phyloP scores from a whole-genome alignment of 2,329 filamentous ascomycete genomes.

The Fusarium napiforme region DNA sequence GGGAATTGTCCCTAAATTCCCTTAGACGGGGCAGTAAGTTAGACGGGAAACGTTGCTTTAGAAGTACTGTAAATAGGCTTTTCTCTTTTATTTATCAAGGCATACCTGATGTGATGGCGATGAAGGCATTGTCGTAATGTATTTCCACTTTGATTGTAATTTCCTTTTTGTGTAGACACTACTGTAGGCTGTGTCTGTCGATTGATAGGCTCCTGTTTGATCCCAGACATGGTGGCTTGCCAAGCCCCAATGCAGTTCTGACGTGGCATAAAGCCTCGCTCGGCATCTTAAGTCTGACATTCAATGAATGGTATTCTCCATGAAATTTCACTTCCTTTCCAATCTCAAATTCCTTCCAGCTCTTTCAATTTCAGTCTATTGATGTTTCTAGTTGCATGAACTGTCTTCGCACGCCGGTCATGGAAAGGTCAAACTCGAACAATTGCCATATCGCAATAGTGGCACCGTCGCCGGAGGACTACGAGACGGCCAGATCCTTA shows the following conservation, averaged over 20 bases:
- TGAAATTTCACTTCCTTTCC: accelerated
- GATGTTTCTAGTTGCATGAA: too few relatives aligned
- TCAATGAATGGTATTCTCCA: too few relatives aligned
- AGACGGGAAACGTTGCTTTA: too few relatives aligned
- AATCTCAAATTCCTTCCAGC: too few relatives aligned
- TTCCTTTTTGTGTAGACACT: accelerated
- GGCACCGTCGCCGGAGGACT: background rate
- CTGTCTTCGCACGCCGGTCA: background rate
- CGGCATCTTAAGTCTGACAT: too few relatives aligned
- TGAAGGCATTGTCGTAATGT: accelerated
- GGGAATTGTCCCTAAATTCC: too few relatives aligned
- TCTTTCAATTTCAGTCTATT: too few relatives aligned
- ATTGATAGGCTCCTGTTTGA: background rate
- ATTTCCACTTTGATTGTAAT: background rate
- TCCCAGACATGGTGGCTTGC: background rate
- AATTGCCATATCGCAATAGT: background rate
- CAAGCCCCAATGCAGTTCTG: background rate
- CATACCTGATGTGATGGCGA: too few relatives aligned
- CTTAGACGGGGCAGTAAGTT: too few relatives aligned
- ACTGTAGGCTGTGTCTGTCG: background rate
- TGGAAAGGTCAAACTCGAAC: background rate
- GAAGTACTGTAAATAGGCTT: too few relatives aligned
- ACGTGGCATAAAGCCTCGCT: background rate
- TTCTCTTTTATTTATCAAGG: too few relatives aligned
- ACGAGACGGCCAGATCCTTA: background rate